Conservation (phyloP, 1,139 yeast species). For the Taphrina wiesneri region DNA sequence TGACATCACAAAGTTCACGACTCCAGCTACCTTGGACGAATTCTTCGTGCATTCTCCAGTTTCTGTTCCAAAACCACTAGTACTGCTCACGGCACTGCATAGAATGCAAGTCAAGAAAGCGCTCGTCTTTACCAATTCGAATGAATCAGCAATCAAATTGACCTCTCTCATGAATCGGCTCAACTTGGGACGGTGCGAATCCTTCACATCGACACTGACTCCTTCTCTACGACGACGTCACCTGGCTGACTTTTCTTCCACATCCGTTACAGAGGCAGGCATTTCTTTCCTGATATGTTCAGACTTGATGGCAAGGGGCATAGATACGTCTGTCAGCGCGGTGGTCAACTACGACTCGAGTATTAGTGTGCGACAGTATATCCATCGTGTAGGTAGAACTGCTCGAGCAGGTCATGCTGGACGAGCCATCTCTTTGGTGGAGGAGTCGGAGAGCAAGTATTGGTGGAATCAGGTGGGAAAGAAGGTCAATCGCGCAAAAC, state of each 20-base stretch:
- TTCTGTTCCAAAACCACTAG: conserved; percentile 61
- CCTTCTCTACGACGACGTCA: conserved; percentile 45
- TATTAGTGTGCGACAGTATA: conserved; percentile 87
- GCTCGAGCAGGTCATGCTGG: conserved; percentile 88
- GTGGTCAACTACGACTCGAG: conserved; percentile 90
- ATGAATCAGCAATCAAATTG: conserved; percentile 79
- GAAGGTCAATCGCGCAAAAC: conserved; percentile 9
- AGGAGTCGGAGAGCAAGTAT: conserved; percentile 59
- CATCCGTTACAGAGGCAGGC: conserved; percentile 29
- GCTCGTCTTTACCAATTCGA: conserved; percentile 75
- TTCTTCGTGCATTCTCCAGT: conserved; percentile 31
- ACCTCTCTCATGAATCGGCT: conserved; percentile 56
- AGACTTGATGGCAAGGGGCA: conserved; percentile 89
- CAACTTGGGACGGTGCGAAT: conserved; percentile 40
- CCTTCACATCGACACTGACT: conserved; percentile 48
- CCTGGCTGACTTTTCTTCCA: conserved; percentile 58
- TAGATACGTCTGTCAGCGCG: conserved; percentile 74
- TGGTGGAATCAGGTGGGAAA: conserved; percentile 40
- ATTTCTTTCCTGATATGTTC: conserved; percentile 65
- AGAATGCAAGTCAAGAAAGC: conserved; percentile 39
- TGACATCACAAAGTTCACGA: conserved; percentile 48
- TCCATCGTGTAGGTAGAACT: conserved; percentile 94
- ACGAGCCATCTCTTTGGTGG: conserved; percentile 70
- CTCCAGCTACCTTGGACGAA: conserved; percentile 48
- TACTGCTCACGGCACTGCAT: conserved; percentile 58